Evolutionary conservation across 1,139 yeast species (phyloP).

Genomic region (Lodderomyces parapsilosis): DNA sequence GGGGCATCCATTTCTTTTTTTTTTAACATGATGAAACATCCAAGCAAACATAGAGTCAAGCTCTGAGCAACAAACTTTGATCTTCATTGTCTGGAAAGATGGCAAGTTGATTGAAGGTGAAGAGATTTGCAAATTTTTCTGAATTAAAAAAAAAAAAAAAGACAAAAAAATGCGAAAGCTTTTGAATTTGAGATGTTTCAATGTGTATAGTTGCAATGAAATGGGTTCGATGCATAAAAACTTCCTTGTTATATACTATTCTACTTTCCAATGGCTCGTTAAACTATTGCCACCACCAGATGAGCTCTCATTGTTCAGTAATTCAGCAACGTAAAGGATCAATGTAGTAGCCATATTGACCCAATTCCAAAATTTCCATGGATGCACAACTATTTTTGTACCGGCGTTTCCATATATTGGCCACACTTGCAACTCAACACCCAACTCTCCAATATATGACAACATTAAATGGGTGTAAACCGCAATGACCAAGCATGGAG

Average conservation of each 20-base stretch:
- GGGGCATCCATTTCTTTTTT: background rate
- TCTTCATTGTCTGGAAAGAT: slow-evolving; percentile 50
- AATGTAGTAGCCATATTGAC: slow-evolving; percentile 80
- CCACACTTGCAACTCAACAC: slow-evolving; percentile 58
- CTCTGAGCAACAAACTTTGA: slow-evolving; percentile 61
- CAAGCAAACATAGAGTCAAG: slow-evolving; percentile 92
- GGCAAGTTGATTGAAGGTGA: slow-evolving; percentile 33
- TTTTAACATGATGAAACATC: slow-evolving; percentile 63
- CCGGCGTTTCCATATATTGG: slow-evolving; percentile 40
- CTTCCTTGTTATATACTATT: slow-evolving; percentile 22
- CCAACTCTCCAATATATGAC: slow-evolving; percentile 81
- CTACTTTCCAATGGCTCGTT: slow-evolving; percentile 46
- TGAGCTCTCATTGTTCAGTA: slow-evolving; percentile 44
- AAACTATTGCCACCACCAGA: slow-evolving; percentile 31
- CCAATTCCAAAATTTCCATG: slow-evolving; percentile 98
- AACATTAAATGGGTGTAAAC: slow-evolving; percentile 92
- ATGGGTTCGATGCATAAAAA: background rate
- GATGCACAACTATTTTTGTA: slow-evolving; percentile 49
- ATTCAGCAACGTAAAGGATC: slow-evolving; percentile 75
- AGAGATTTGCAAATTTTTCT: slow-evolving; percentile 44
- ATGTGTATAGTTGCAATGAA: background rate
- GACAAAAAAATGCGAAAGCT: background rate
- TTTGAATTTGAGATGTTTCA: slow-evolving; percentile 1
- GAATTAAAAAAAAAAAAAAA: too few relatives aligned
- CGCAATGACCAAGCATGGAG: slow-evolving; percentile 91